Conservation (phyloP, 1,139 yeast genomes). For the Debaryomyces coudertii region DNA sequence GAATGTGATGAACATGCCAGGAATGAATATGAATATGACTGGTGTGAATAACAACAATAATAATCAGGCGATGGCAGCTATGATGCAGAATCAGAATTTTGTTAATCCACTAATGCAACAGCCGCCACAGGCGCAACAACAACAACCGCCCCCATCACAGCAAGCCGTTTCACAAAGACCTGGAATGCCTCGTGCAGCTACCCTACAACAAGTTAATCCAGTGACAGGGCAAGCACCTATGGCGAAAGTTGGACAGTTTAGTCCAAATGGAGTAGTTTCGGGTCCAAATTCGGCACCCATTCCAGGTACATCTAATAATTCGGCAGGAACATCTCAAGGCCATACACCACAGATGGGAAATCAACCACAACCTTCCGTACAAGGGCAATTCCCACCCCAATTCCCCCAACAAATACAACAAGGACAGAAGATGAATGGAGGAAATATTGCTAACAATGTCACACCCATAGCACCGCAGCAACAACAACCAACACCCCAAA, state of each 20-base stretch:
- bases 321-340: slow-evolving; percentile 27
- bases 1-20: slow-evolving; percentile 10
- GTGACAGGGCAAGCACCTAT: slow-evolving; percentile 12
- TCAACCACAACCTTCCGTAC: slow-evolving; percentile 26
- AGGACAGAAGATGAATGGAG: slow-evolving; percentile 12
- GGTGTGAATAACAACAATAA: slow-evolving; percentile 13
- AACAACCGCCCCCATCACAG: slow-evolving; percentile 11
- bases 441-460: slow-evolving; percentile 12
- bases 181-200: slow-evolving; percentile 25
- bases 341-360: slow-evolving; percentile 35
- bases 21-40: slow-evolving; percentile 15
- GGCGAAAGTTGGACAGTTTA: slow-evolving; percentile 12
- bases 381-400: slow-evolving; percentile 14
- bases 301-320: slow-evolving; percentile 21
- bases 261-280: slow-evolving; percentile 17
- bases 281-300: slow-evolving; percentile 33
- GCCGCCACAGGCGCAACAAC: slow-evolving; percentile 8
- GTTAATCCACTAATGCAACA: slow-evolving; percentile 13
- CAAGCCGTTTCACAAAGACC: slow-evolving; percentile 22
- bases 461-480: slow-evolving; percentile 22
- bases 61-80: slow-evolving; percentile 15
- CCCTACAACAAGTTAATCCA: slow-evolving; percentile 21
- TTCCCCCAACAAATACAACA: slow-evolving; percentile 16
- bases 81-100: slow-evolving; percentile 16
- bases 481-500: slow-evolving; percentile 26